Conservation (phyloP, 2,329 filamentous ascomycete genomes). For the Stachybotrys chartarum region DNA sequence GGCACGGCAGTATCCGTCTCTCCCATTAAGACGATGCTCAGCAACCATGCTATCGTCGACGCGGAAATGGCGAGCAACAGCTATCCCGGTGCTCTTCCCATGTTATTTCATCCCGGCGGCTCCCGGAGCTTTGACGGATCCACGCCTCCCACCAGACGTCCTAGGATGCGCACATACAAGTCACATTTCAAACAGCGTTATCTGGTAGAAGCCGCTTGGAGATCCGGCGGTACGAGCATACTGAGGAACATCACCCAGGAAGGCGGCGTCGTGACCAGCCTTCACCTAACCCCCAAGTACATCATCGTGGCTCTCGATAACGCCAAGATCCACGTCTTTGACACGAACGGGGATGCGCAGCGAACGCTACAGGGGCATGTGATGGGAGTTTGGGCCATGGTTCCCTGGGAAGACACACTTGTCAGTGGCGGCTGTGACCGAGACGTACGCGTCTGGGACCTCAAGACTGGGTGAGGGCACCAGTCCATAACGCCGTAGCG, state of each 20-base stretch:
- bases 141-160: constrained; percentile 28
- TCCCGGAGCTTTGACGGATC: constrained; percentile 51
- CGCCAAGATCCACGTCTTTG: constrained; percentile 96
- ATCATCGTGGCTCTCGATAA: constrained; percentile 98
- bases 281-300: constrained; percentile 91
- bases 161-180: constrained; percentile 77
- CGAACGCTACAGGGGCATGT: constrained; percentile 91
- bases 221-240: constrained; percentile 78
- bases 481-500: neutral
- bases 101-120: constrained; percentile 25
- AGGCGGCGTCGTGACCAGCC: constrained; percentile 90
- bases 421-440: constrained; percentile 96
- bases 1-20: constrained; percentile 21
- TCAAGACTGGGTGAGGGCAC: constrained; percentile 74
- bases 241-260: constrained; percentile 90
- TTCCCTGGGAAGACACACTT: constrained; percentile 90
- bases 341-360: constrained; percentile 80
- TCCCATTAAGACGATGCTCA: constrained; percentile 21
- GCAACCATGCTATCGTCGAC: constrained; percentile 23
- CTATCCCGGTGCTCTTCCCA: constrained; percentile 36
- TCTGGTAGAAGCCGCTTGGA: constrained; percentile 95
- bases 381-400: constrained; percentile 99
- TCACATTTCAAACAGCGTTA: constrained; percentile 98
- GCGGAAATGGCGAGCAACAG: constrained; percentile 28
- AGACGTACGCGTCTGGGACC: constrained; percentile 94